Conservation (phyloP, 148 eudicot species). For the Agrostemma githago region DNA sequence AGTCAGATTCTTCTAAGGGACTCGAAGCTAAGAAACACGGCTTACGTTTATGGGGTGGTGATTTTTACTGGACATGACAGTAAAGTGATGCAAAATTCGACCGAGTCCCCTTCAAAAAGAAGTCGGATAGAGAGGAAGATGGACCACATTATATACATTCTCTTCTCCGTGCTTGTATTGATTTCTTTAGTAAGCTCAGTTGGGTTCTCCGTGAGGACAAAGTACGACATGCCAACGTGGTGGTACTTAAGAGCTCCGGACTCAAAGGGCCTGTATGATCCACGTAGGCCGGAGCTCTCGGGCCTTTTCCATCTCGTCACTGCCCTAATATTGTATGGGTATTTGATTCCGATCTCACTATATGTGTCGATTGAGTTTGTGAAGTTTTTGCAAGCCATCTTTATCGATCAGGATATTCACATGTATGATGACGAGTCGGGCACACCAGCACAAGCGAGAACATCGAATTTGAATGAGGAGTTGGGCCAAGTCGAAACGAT, state of each 20-base stretch:
- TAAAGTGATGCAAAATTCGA: conserved; percentile 96
- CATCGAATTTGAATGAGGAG: conserved; percentile 94
- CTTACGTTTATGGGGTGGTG: conserved; percentile 76
- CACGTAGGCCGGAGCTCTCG: conserved; percentile 40
- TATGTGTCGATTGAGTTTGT: conserved; percentile 96
- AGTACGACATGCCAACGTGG: conserved; percentile 55
- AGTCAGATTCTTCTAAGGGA: conserved; percentile 83
- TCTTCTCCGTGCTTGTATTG: conserved; percentile 69
- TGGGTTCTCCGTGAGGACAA: conserved; percentile 62
- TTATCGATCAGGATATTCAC: conserved; percentile 69
- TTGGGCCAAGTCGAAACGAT: conserved; percentile 92
- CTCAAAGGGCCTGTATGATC: conserved; percentile 40
- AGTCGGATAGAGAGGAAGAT: conserved; percentile 78
- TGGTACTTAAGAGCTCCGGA: conserved; percentile 72
- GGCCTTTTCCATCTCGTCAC: conserved; percentile 76
- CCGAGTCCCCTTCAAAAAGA: conserved; percentile 81
- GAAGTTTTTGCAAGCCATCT: conserved; percentile 85
- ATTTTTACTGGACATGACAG: conserved; percentile 87
- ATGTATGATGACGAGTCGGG: conserved; percentile 89
- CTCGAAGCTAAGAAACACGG: conserved; percentile 89
- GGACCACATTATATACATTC: conserved; percentile 85
- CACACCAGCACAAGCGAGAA: conserved; percentile 87
- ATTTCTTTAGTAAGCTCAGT: conserved; percentile 77
- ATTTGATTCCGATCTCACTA: conserved; percentile 85
- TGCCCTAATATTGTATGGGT: conserved; percentile 87